Percentiles rank a stretch among this genome's conserved stretches.
Evolutionary conservation across 78 protist genomes (phyloP).

Genomic region (Paratrimastix pyriformis): DNA sequence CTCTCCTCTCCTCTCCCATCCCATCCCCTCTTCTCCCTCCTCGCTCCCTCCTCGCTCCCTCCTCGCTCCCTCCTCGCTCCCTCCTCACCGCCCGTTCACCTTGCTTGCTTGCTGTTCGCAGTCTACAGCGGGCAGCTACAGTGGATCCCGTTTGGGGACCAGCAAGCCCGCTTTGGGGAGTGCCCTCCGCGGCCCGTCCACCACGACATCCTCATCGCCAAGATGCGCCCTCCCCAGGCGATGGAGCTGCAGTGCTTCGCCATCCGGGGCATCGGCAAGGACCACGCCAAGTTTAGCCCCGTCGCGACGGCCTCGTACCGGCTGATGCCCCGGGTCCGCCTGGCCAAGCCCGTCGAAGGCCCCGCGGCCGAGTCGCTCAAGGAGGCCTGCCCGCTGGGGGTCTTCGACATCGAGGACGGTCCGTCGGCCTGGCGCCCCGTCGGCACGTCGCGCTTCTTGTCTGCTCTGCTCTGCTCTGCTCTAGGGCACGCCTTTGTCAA

Average conservation of each 20-base stretch:
- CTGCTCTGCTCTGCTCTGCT: too few species aligned
- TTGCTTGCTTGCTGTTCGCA: too few species aligned
- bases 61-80: too few species aligned
- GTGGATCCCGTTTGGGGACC: conserved; percentile 78
- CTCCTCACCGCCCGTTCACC: too few species aligned
- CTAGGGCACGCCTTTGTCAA: too few species aligned
- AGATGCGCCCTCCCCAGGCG: conserved; percentile 71
- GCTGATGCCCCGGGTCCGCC: conserved; percentile 59
- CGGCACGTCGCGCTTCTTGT: conserved; percentile 42
- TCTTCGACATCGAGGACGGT: conserved; percentile 79
- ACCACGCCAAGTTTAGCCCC: conserved; percentile 91
- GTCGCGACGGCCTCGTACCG: conserved; percentile 86
- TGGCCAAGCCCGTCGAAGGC: conserved; percentile 41
- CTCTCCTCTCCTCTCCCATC: too few species aligned
- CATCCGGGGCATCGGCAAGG: conserved; percentile 72
- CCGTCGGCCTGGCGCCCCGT: neutral
- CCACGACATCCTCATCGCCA: conserved; percentile 72
- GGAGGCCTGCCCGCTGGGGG: conserved; percentile 54
- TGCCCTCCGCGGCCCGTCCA: conserved; percentile 57
- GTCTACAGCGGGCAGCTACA: conserved; percentile 32
- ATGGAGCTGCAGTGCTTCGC: neutral
- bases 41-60: too few species aligned
- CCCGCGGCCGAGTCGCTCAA: conserved; percentile 47
- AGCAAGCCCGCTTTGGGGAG: conserved; percentile 32
- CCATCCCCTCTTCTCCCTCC: too few species aligned